A percentile compares a stretch with the other conserved stretches of the same genome.
Conservation (phyloP, 768 basidiomycete species). For the Macrolepiota fuliginosa region DNA sequence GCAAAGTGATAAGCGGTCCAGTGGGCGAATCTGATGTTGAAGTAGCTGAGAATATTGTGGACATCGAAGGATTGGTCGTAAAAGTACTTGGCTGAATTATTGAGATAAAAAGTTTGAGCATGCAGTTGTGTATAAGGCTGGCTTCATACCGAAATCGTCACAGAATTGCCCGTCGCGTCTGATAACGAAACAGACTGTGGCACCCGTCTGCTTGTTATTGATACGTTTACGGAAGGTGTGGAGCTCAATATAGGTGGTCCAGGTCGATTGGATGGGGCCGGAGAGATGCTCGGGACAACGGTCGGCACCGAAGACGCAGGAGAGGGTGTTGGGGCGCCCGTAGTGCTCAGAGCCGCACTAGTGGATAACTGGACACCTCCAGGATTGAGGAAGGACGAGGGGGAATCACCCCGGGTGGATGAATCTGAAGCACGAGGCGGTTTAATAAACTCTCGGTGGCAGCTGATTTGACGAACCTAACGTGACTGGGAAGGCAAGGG, state of each 20-base stretch:
- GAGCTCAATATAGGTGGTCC: neutral
- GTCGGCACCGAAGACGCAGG: neutral
- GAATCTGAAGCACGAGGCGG: neutral
- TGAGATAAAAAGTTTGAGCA: neutral
- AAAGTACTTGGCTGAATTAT: neutral
- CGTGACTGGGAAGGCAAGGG: neutral
- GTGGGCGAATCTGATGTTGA: neutral
- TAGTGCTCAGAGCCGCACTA: neutral
- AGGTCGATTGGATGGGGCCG: neutral
- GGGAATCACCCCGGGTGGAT: neutral
- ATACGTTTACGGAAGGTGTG: neutral
- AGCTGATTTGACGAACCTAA: neutral
- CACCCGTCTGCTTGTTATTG: neutral
- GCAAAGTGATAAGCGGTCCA: neutral
- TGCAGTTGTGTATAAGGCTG: neutral
- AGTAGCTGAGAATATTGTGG: neutral
- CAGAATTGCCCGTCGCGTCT: neutral
- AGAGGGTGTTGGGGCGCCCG: neutral
- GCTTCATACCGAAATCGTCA: constrained; percentile 4
- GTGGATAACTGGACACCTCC: neutral
- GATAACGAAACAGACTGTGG: neutral
- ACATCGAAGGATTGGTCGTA: neutral
- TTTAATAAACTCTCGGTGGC: neutral
- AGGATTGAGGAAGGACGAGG: neutral
- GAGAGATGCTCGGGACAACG: neutral